These are phyloP conservation scores for Fragaria ananassa DNA, from an alignment of 306 rosid genomes.

Conservation along the genomic window DNA sequence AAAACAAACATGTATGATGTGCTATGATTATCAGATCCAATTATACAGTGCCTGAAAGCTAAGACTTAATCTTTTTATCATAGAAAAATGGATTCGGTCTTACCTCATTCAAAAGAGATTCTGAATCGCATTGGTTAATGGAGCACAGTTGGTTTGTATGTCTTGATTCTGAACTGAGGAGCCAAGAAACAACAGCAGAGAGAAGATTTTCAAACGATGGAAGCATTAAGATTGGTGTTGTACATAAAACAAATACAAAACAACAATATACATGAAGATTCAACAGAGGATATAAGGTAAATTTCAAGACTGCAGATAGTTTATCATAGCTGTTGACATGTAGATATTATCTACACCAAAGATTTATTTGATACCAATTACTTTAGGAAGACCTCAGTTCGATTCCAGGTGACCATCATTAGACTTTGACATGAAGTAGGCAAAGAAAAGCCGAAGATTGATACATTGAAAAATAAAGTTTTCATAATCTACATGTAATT, in stretches of 20 bases:
- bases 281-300: background rate
- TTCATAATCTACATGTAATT: background rate
- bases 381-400: background rate
- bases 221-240: slow-evolving; percentile 15
- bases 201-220: slow-evolving; percentile 5
- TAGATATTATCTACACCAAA: background rate
- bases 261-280: background rate
- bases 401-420: background rate
- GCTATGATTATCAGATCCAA: background rate
- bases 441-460: background rate
- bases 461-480: background rate
- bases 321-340: background rate
- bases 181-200: slow-evolving; percentile 30
- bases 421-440: background rate
- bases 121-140: slow-evolving; percentile 84
- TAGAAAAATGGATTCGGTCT: slow-evolving; percentile 17
- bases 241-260: background rate
- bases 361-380: background rate
- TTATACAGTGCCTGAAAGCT: background rate
- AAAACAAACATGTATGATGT: background rate
- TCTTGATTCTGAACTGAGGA: slow-evolving; percentile 80
- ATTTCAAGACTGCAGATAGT: background rate
- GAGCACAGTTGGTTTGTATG: slow-evolving; percentile 92
- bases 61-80: background rate
- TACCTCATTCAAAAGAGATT: slow-evolving; percentile 94